These are phyloP conservation scores for Verticillium klebahnii DNA, from an alignment of 2,329 filamentous ascomycete genomes.

Conservation along the genomic window DNA sequence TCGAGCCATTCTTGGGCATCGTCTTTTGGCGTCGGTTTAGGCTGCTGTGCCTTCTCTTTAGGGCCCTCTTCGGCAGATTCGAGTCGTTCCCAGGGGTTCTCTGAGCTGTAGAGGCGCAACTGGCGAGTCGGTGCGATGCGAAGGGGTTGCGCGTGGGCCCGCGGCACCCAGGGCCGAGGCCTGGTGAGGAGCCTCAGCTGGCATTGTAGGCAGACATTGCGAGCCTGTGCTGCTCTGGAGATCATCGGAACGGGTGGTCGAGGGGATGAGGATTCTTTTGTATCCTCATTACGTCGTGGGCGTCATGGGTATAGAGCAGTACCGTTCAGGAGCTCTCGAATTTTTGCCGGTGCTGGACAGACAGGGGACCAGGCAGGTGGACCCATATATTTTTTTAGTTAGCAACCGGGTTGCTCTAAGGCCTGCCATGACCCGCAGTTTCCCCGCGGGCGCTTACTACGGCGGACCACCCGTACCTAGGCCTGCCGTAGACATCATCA, in stretches of 20 bases:
- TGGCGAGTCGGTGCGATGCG: not conserved
- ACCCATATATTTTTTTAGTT: too few species aligned
- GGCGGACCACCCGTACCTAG: too few species aligned
- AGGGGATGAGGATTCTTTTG: not conserved
- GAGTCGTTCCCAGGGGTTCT: slow-evolving; percentile 7
- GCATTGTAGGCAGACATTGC: slow-evolving; percentile 29
- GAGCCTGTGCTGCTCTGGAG: slow-evolving; percentile 24
- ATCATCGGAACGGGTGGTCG: slow-evolving; percentile 23
- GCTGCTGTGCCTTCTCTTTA: not conserved
- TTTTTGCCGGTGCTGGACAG: not conserved
- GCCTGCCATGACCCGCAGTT: too few species aligned
- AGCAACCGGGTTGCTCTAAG: too few species aligned
- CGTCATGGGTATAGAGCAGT: too few species aligned
- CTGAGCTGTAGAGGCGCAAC: slow-evolving; percentile 6
- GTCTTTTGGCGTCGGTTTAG: not conserved
- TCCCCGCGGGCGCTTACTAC: too few species aligned
- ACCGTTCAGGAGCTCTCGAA: not conserved
- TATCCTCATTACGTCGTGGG: not conserved
- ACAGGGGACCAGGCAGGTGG: not conserved
- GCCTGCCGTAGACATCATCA: too few species aligned
- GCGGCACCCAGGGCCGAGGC: slow-evolving; percentile 5
- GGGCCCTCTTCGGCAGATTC: not conserved
- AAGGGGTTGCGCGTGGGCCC: slow-evolving; percentile 1
- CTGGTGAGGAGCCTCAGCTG: slow-evolving; percentile 20
- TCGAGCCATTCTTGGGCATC: not conserved